Percentiles rank a stretch among this genome's conserved stretches.
phyloP scores from a whole-genome alignment of 257 asterid genomes.

The Solanum rostratum region DNA sequence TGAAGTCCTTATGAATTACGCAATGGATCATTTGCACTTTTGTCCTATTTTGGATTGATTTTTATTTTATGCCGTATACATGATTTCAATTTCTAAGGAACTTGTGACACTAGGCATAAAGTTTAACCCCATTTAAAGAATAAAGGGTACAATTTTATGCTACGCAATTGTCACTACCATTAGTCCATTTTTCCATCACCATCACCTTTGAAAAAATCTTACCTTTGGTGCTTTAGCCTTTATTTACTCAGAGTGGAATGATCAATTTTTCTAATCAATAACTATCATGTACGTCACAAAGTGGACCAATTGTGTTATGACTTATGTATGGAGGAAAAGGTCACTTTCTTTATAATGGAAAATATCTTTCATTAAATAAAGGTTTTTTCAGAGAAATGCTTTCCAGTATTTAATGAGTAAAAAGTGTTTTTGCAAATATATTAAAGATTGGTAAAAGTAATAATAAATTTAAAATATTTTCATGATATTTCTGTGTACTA shows the following conservation, averaged over 20 bases:
- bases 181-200: background rate
- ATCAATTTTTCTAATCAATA: background rate
- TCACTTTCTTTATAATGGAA: background rate
- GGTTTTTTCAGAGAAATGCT: background rate
- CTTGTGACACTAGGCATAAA: background rate
- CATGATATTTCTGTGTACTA: background rate
- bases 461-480: background rate
- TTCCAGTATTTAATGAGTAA: background rate
- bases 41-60: no score
- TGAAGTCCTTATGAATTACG: background rate
- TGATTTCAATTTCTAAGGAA: no score
- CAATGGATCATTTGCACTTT: background rate
- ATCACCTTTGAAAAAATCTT: background rate
- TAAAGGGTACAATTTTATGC: background rate
- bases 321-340: background rate
- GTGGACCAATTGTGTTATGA: background rate
- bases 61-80: no score
- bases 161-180: background rate
- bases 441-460: background rate
- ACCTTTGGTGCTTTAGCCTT: background rate
- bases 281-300: background rate
- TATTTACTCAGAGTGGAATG: background rate
- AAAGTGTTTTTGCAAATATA: background rate
- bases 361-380: background rate
- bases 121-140: background rate